phyloP scores from a whole-genome alignment of 1,284 basidiomycete genomes.

The Tremellales sp. region DNA sequence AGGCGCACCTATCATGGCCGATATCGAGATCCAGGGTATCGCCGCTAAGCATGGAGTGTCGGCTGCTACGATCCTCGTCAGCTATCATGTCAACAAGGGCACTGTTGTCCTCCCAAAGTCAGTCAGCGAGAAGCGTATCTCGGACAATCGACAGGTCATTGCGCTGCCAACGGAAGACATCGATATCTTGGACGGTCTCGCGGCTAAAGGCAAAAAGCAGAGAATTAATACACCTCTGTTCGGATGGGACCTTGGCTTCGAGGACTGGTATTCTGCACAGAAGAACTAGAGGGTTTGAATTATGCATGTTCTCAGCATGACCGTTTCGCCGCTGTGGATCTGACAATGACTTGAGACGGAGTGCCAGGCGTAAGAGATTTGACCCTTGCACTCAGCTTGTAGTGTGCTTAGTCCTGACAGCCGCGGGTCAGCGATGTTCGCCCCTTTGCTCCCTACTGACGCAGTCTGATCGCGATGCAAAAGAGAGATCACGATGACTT shows the following conservation, averaged over 20 bases:
- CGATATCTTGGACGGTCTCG: constrained; percentile 61
- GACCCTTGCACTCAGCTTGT: no score
- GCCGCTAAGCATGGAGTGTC: constrained; percentile 60
- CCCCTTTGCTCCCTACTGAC: no score
- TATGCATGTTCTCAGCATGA: no score
- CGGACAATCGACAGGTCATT: constrained; percentile 38
- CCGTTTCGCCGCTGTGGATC: no score
- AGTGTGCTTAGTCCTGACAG: no score
- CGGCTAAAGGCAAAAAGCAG: constrained; percentile 64
- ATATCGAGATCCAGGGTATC: constrained; percentile 61
- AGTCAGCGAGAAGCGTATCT: constrained; percentile 62
- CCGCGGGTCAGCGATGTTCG: no score
- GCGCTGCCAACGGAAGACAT: constrained; percentile 60
- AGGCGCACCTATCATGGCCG: constrained; percentile 59
- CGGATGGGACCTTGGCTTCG: constrained; percentile 43
- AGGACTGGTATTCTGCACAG: constrained; percentile 30
- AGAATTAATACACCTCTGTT: constrained; percentile 41
- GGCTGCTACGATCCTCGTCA: constrained; percentile 53
- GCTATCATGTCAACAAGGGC: constrained; percentile 49
- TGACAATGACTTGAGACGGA: no score
- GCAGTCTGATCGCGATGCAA: no score
- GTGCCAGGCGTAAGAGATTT: no score
- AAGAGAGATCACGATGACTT: no score
- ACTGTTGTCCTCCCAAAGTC: constrained; percentile 69
- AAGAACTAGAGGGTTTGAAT: constrained; percentile 13